A percentile compares a stretch with the other conserved stretches of the same genome.
phyloP scores from a whole-genome alignment of 257 asterid genomes.

The Vinca minor region DNA sequence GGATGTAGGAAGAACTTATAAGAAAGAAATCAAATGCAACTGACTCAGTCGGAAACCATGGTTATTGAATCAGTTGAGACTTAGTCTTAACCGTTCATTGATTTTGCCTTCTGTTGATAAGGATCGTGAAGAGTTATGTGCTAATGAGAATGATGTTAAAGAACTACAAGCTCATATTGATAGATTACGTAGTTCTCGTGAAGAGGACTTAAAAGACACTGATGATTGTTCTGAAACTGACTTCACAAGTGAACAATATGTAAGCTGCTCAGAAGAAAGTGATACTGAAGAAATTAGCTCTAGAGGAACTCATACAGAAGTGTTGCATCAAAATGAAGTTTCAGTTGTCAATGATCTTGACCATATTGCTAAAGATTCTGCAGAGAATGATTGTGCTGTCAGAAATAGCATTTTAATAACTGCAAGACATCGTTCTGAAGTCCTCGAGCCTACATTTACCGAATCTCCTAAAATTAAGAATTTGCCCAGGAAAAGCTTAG shows the following conservation, averaged over 20 bases:
- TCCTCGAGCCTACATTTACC: constrained; percentile 63
- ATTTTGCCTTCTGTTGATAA: constrained; percentile 57
- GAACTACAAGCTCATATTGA: constrained; percentile 64
- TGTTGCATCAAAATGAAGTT: constrained; percentile 7
- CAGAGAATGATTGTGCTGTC: constrained; percentile 25
- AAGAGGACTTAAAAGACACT: constrained; percentile 30
- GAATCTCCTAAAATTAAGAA: constrained; percentile 80
- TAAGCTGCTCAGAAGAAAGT: constrained; percentile 81
- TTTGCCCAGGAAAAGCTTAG: constrained; percentile 49
- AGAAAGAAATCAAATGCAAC: constrained; percentile 62
- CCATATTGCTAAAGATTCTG: constrained; percentile 13
- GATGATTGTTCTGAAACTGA: too few species aligned
- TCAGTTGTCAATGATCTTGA: constrained; percentile 17
- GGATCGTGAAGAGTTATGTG: constrained; percentile 41
- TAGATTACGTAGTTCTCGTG: constrained; percentile 36
- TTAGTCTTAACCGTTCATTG: constrained; percentile 77
- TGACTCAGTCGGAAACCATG: constrained; percentile 39
- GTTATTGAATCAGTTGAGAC: constrained; percentile 72
- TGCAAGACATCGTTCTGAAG: constrained; percentile 31
- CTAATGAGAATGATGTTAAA: constrained; percentile 61
- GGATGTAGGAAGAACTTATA: constrained; percentile 85
- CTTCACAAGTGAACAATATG: constrained; percentile 58
- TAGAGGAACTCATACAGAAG: constrained; percentile 24
- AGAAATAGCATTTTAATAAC: constrained; percentile 40
- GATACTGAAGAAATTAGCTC: constrained; percentile 62